Evolutionary conservation across 106 monocot genomes (phyloP).

Genomic region (Acorus gramineus): DNA sequence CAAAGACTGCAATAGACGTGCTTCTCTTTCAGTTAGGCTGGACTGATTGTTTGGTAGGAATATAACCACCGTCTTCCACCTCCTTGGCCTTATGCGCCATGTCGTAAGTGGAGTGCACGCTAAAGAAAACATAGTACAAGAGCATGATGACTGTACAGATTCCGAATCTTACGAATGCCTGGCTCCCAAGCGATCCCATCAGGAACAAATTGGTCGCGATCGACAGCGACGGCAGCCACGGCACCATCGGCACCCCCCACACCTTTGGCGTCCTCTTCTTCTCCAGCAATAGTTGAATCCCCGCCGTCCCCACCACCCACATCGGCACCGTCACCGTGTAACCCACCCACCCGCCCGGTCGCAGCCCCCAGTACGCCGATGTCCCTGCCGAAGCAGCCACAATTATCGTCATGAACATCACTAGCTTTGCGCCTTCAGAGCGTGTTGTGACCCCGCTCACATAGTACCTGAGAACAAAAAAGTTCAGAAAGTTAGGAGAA

Average conservation of each 20-base stretch:
- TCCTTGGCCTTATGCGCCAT: not conserved
- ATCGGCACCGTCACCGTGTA: slow-evolving; percentile 5
- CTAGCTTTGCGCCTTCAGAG: not conserved
- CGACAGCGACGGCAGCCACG: slow-evolving; percentile 22
- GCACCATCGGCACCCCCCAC: slow-evolving; percentile 22
- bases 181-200: slow-evolving; percentile 10
- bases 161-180: slow-evolving; percentile 18
- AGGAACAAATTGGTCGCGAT: slow-evolving; percentile 12
- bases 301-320: slow-evolving; percentile 1
- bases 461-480: slow-evolving; percentile 3
- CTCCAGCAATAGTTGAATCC: not conserved
- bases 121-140: slow-evolving; percentile 11
- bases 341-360: slow-evolving; percentile 2
- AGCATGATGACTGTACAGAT: slow-evolving; percentile 13
- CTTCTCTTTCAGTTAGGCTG: too few relatives aligned
- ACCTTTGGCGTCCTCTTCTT: slow-evolving; percentile 1
- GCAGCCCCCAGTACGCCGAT: slow-evolving; percentile 8
- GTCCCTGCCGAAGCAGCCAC: slow-evolving; percentile 5
- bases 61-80: not conserved
- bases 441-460: not conserved
- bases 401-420: not conserved
- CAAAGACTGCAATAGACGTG: too few relatives aligned
- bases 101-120: slow-evolving; percentile 16
- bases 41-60: not conserved
- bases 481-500: too few relatives aligned